Evolutionary conservation across 257 asterid genomes (phyloP).

Genomic region (Cynanchum wilfordii): DNA sequence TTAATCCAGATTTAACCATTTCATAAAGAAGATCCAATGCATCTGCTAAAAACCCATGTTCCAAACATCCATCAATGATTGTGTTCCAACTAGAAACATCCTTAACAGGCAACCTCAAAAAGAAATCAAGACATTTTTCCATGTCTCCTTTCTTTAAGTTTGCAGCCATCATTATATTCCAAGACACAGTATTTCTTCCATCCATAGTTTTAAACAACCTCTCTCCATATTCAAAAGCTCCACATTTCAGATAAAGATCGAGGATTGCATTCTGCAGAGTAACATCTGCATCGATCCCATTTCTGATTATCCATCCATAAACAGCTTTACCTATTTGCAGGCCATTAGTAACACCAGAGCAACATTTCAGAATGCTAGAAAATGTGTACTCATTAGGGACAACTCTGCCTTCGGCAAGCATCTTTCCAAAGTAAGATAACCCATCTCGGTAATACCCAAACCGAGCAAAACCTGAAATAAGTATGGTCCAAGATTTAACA

Average conservation of each 20-base stretch:
- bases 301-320: slow-evolving; percentile 56
- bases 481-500: slow-evolving; percentile 68
- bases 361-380: slow-evolving; percentile 59
- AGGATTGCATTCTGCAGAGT: slow-evolving; percentile 62
- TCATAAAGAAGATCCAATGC: slow-evolving; percentile 49
- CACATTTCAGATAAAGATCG: slow-evolving; percentile 58
- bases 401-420: slow-evolving; percentile 48
- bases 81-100: slow-evolving; percentile 75
- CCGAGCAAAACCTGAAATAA: slow-evolving; percentile 53
- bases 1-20: slow-evolving; percentile 40
- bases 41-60: slow-evolving; percentile 33
- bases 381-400: slow-evolving; percentile 61
- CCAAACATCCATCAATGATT: slow-evolving; percentile 54
- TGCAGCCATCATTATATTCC: slow-evolving; percentile 76
- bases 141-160: slow-evolving; percentile 37
- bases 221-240: slow-evolving; percentile 32
- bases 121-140: slow-evolving; percentile 37
- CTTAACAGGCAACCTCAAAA: slow-evolving; percentile 52
- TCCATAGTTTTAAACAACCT: slow-evolving; percentile 46
- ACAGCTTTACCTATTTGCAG: slow-evolving; percentile 43
- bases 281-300: slow-evolving; percentile 38
- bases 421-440: slow-evolving; percentile 39
- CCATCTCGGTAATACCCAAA: slow-evolving; percentile 37
- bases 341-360: slow-evolving; percentile 35
- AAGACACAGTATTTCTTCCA: slow-evolving; percentile 46